Evolutionary conservation across 441 rosid species (phyloP).

Genomic region (Erodium trifolium): DNA sequence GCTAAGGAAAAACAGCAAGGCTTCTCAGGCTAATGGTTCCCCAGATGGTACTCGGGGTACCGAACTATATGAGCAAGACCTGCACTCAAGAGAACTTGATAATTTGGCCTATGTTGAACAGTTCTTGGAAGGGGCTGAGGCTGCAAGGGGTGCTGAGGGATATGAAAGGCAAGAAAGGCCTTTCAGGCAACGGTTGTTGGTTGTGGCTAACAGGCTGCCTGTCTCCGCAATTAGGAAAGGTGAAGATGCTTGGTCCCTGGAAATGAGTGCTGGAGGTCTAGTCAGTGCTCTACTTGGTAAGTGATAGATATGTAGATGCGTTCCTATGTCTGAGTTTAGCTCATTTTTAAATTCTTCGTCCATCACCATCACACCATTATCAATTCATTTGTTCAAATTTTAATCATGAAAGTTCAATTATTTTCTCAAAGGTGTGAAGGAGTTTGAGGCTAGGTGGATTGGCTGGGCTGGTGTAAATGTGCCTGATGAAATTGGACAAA

Average conservation of each 20-base stretch:
- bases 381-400: background rate
- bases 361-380: background rate
- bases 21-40: conserved; percentile 42
- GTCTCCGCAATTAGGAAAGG: conserved; percentile 95
- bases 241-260: conserved; percentile 90
- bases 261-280: conserved; percentile 94
- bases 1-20: conserved; percentile 50
- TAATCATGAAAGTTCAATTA: conserved; percentile 28
- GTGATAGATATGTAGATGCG: background rate
- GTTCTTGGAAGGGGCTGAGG: conserved; percentile 57
- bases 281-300: conserved; percentile 57
- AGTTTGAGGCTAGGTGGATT: conserved; percentile 96
- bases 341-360: background rate
- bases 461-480: conserved; percentile 99
- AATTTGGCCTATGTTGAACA: conserved; percentile 44
- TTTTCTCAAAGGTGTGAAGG: conserved; percentile 72
- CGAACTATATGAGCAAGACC: conserved; percentile 39
- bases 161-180: conserved; percentile 57
- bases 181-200: conserved; percentile 72
- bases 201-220: conserved; percentile 92
- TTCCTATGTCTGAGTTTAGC: background rate
- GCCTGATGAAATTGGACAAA: conserved; percentile 94
- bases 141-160: conserved; percentile 40
- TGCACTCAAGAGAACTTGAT: conserved; percentile 46
- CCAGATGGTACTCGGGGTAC: conserved; percentile 23